Percentiles rank a stretch among this genome's conserved stretches.
These are phyloP conservation scores for Nicotiana rustica DNA, from an alignment of 305 asterid genomes.

Conservation along the genomic window DNA sequence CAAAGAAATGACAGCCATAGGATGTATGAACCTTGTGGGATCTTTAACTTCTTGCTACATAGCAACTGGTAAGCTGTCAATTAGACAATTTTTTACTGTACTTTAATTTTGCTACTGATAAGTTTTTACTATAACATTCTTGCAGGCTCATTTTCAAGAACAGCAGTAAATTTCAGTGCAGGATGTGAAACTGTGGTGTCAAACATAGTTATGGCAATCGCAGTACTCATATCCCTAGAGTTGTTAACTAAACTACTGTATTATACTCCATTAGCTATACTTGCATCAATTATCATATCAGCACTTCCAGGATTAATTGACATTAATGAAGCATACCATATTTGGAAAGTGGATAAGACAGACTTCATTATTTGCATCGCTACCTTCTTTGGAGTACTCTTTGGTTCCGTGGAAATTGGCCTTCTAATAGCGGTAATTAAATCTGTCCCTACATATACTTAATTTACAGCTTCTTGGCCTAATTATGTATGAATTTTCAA, in stretches of 20 bases:
- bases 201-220: constrained; percentile 67
- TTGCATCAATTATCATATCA: constrained; percentile 70
- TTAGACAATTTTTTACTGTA: not conserved
- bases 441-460: no score
- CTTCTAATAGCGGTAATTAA: constrained; percentile 67
- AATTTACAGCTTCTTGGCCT: no score
- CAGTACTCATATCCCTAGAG: constrained; percentile 59
- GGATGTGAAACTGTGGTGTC: constrained; percentile 71
- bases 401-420: constrained; percentile 75
- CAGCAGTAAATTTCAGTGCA: constrained; percentile 69
- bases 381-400: constrained; percentile 70
- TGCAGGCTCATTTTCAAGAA: constrained; percentile 71
- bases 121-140: not conserved
- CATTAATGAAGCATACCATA: constrained; percentile 50
- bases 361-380: constrained; percentile 63
- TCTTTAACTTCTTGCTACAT: constrained; percentile 70
- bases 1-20: constrained; percentile 78
- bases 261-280: constrained; percentile 69
- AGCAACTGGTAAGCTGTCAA: constrained; percentile 57
- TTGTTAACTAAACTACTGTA: constrained; percentile 60
- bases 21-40: constrained; percentile 67
- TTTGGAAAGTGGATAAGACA: constrained; percentile 76
- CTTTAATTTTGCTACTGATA: no score
- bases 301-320: constrained; percentile 76
- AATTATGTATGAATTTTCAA: no score